Evolutionary conservation across 768 basidiomycete species (phyloP).

Genomic region (Pleurotus cornucopiae): DNA sequence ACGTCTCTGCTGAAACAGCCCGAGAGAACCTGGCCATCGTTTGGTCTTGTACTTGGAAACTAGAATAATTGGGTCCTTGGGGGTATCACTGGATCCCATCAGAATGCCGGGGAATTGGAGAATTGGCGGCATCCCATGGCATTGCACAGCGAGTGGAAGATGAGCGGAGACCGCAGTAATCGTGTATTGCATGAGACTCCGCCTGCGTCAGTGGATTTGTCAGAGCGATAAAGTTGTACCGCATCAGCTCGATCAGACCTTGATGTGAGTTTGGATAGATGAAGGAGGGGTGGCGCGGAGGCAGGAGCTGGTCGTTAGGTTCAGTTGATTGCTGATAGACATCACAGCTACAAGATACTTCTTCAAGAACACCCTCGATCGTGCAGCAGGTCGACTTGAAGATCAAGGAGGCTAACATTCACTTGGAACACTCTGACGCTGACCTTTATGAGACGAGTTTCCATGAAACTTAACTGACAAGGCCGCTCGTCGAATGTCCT

Average conservation of each 20-base stretch:
- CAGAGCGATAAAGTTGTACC: no score
- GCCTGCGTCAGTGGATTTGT: no score
- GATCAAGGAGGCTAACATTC: background rate
- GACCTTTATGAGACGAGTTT: background rate
- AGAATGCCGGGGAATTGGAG: no score
- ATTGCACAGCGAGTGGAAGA: no score
- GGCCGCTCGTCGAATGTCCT: no score
- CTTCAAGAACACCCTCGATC: conserved; percentile 1
- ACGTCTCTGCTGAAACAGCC: no score
- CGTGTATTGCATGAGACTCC: no score
- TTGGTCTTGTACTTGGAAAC: no score
- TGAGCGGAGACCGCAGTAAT: no score
- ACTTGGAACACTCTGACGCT: background rate
- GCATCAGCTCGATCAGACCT: background rate
- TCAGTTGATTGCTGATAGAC: background rate
- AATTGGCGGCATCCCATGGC: no score
- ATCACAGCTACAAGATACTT: background rate
- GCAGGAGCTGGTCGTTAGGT: conserved; percentile 1
- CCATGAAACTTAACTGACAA: no score
- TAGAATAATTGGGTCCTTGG: background rate
- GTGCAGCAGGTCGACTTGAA: background rate
- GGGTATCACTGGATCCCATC: background rate
- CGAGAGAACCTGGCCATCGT: no score
- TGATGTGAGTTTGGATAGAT: background rate
- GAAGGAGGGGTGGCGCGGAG: background rate